Conservation (phyloP, 2,329 filamentous ascomycete genomes). For the Fusarium compactum region DNA sequence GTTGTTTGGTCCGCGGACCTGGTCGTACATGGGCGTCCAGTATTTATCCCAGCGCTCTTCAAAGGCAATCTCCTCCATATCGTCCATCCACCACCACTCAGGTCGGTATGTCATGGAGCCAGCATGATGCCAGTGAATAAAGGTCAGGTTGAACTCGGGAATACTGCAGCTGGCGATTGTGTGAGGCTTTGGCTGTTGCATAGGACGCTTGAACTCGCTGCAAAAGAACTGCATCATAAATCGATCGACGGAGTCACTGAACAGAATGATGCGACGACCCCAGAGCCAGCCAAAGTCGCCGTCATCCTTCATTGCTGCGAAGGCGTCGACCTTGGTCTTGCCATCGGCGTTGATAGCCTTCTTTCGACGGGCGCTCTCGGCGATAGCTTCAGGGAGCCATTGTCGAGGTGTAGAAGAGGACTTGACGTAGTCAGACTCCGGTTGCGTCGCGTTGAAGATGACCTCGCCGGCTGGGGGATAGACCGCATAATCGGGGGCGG, state of each 20-base stretch:
- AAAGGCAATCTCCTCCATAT: slow-evolving; percentile 35
- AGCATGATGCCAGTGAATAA: slow-evolving; percentile 37
- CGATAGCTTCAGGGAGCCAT: slow-evolving; percentile 33
- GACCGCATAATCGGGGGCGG: slow-evolving; percentile 59
- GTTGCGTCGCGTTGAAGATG: slow-evolving; percentile 75
- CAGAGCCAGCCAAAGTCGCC: slow-evolving; percentile 38
- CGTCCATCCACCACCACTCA: slow-evolving; percentile 42
- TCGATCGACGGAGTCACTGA: slow-evolving; percentile 39
- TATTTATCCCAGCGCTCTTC: slow-evolving; percentile 37
- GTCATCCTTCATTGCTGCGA: slow-evolving; percentile 29
- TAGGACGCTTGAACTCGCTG: slow-evolving; percentile 30
- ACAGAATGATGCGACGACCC: slow-evolving; percentile 38
- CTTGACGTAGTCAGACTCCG: slow-evolving; percentile 21
- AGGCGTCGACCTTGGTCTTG: neutral
- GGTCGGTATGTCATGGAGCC: slow-evolving; percentile 33
- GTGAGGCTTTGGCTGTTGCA: slow-evolving; percentile 28
- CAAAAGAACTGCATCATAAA: slow-evolving; percentile 42
- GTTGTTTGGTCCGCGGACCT: slow-evolving; percentile 29
- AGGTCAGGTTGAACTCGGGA: slow-evolving; percentile 36
- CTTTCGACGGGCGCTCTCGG: slow-evolving; percentile 27
- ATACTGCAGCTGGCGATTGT: slow-evolving; percentile 33
- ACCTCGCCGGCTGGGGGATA: slow-evolving; percentile 58
- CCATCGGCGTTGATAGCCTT: slow-evolving; percentile 8
- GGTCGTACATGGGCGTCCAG: slow-evolving; percentile 33
- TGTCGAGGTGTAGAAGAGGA: slow-evolving; percentile 29